phyloP scores from a whole-genome alignment of 345 rosid species.

The Kandelia obovata region DNA sequence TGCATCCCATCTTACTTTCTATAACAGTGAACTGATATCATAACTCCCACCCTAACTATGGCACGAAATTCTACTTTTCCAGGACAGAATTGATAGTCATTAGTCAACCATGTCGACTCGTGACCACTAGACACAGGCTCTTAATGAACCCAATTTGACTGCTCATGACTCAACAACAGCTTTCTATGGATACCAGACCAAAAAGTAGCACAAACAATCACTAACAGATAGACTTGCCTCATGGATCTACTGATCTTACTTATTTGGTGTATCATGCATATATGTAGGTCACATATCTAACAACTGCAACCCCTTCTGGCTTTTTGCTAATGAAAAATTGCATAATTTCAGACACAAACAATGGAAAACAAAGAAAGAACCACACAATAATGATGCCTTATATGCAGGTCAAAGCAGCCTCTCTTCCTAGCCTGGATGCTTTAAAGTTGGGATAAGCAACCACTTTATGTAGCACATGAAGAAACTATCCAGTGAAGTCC shows the following conservation, averaged over 20 bases:
- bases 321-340: neutral
- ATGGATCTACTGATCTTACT: conserved; percentile 1
- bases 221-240: neutral
- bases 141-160: conserved; percentile 6
- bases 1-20: neutral
- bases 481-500: neutral
- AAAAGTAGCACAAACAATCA: neutral
- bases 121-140: conserved; percentile 1
- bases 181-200: neutral
- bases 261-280: neutral
- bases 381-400: neutral
- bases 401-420: neutral
- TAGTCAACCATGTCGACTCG: conserved; percentile 3
- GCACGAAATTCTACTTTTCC: neutral
- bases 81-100: neutral
- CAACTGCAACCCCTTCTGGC: neutral
- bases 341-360: neutral
- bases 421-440: neutral
- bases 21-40: neutral
- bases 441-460: neutral
- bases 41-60: neutral
- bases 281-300: neutral
- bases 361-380: neutral
- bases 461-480: neutral
- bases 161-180: neutral